phyloP scores from a whole-genome alignment of 192 early-diverging fungal species.

The Backusella sp. region DNA sequence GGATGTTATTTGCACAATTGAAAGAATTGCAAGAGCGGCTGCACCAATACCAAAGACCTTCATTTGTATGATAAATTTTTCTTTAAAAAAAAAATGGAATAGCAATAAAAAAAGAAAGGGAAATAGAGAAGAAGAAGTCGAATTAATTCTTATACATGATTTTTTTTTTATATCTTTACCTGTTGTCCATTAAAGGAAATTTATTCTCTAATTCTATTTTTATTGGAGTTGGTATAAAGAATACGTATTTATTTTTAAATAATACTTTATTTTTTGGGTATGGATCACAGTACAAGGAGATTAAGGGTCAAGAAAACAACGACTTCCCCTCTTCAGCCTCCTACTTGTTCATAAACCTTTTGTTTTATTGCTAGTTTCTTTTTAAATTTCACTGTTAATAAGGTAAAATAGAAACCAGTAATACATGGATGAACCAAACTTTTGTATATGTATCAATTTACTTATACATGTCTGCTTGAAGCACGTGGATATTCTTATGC shows the following conservation, averaged over 20 bases:
- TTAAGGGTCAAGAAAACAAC: conserved; percentile 5
- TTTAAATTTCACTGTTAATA: neutral
- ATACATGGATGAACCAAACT: neutral
- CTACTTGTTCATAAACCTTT: neutral
- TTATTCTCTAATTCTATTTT: neutral
- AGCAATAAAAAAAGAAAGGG: neutral
- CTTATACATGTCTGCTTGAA: neutral
- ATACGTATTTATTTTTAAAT: neutral
- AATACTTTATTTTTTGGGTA: neutral
- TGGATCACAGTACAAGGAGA: neutral
- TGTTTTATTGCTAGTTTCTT: conserved; percentile 4
- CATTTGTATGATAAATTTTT: conserved; percentile 6
- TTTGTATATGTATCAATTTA: conserved; percentile 6
- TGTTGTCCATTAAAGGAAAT: conserved; percentile 4
- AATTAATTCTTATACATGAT: neutral
- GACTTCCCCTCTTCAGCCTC: neutral
- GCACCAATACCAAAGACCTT: conserved; percentile 17
- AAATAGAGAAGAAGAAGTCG: neutral
- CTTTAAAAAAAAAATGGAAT: neutral
- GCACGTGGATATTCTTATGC: neutral
- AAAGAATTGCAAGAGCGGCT: conserved; percentile 5
- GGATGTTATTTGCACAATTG: neutral
- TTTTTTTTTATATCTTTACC: neutral
- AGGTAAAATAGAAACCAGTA: neutral
- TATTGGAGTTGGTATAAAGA: neutral